Conservation (phyloP, 164 flowering plant genomes). For the Santalum album region DNA sequence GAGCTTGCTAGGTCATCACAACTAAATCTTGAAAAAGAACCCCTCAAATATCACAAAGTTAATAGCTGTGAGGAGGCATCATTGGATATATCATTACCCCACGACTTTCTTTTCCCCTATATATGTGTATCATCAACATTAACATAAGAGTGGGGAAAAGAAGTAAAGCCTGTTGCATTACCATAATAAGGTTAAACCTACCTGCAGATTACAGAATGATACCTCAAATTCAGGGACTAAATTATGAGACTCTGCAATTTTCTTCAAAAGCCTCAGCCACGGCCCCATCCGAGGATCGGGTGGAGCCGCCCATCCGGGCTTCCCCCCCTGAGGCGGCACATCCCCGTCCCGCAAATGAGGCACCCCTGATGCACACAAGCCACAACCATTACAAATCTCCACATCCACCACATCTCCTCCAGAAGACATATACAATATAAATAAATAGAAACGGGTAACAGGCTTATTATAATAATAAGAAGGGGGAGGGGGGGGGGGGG, state of each 20-base stretch:
- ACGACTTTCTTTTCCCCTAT: too few species aligned
- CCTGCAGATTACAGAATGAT: too few species aligned
- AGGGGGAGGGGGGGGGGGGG: neutral
- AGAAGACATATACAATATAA: neutral
- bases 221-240: constrained; percentile 35
- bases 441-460: neutral
- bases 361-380: constrained; percentile 17
- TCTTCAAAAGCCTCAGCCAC: constrained; percentile 23
- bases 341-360: constrained; percentile 34
- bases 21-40: too few species aligned
- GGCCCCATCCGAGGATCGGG: constrained; percentile 31
- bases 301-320: constrained; percentile 32
- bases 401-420: neutral
- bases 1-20: too few species aligned
- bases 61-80: too few species aligned
- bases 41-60: too few species aligned
- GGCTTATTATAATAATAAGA: neutral
- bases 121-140: too few species aligned
- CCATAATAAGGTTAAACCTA: too few species aligned
- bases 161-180: too few species aligned
- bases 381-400: neutral
- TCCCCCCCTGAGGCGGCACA: constrained; percentile 28
- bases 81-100: too few species aligned
- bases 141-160: too few species aligned
- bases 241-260: constrained; percentile 19